Base-by-base conservation (phyloP, 345 rosid species). In the Cardamine resedifolia region DNA sequence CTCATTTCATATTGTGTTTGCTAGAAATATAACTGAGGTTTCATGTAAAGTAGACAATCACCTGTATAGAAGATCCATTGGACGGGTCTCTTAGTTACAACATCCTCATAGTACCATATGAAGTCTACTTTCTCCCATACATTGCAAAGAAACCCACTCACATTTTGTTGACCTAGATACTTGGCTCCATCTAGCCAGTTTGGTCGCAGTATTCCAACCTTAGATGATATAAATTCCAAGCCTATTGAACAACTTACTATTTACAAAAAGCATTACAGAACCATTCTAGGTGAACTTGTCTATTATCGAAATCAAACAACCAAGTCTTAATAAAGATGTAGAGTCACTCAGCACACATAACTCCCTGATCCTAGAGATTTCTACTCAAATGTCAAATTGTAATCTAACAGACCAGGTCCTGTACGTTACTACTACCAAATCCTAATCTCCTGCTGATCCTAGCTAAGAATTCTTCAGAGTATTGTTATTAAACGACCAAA, bases 51-150 rank as follows among this genome's bases (percentile, higher is more conserved):
- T 48, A 36, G 56, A 41, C 4, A 2, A n/a, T 4, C 38, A 83
- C 86, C 88, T 21, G 88, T 82, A 51, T 68, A 86, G 66, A 88
- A 86, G 43, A 45, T 77, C 91, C 91, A 86, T 34, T 78, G 79
- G n/a, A 88, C 86, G 4, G 94, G 94, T 77, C 81, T 85, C 76
- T 82, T 85, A 19, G 88, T 83, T 51, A n/a, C 36, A 9, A 83
- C 88, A 73, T 86, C 88, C 8, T 89, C 91, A 4, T 84, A 84
- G 77, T 85, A 86, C 85, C 83, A 77, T 77, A 86, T 80, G 70
- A 89, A 89, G 60, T 86, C 88, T 6, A 81, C 87, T 57, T 86
- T 86, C 77, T 81, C 82, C 91, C 90, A 89, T 12, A 84, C 87
- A 43, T 84, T 82, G 64, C 87, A 89, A 11, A 80, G 76, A 58